These are phyloP conservation scores for Claviceps sp. DNA, from an alignment of 2,329 filamentous ascomycete genomes.

Conservation along the genomic window DNA sequence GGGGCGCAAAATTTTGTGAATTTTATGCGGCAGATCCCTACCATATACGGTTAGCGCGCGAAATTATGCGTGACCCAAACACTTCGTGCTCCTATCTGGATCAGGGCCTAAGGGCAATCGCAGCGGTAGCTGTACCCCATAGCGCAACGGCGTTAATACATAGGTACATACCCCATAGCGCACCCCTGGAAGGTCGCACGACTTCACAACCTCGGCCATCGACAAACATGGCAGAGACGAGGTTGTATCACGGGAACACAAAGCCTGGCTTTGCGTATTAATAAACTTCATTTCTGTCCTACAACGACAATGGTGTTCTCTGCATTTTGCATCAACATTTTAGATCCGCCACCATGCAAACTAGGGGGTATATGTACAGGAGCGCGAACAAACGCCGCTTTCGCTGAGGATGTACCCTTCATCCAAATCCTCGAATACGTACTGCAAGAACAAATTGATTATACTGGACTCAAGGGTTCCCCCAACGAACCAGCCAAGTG, in stretches of 20 bases:
- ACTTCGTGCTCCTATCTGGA: no score
- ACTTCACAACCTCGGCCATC: no score
- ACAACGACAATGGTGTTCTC: neutral
- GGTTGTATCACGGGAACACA: no score
- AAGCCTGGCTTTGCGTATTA: neutral
- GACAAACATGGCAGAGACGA: no score
- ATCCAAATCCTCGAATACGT: neutral
- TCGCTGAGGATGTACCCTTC: neutral
- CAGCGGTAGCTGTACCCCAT: neutral
- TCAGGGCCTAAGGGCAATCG: no score
- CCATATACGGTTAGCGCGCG: no score
- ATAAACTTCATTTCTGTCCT: neutral
- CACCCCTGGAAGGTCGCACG: neutral
- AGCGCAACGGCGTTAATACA: no score
- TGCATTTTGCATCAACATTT: neutral
- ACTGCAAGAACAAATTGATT: neutral
- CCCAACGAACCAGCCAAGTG: conserved; percentile 12
- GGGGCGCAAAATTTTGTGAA: no score
- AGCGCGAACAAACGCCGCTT: neutral
- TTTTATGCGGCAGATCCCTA: no score
- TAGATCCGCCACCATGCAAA: neutral
- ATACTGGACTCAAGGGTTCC: neutral
- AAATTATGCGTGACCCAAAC: no score
- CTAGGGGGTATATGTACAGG: neutral
- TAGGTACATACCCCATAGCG: neutral